These are phyloP conservation scores for Gnaphalium uliginosum DNA, from an alignment of 129 eudicot species.

Conservation along the genomic window DNA sequence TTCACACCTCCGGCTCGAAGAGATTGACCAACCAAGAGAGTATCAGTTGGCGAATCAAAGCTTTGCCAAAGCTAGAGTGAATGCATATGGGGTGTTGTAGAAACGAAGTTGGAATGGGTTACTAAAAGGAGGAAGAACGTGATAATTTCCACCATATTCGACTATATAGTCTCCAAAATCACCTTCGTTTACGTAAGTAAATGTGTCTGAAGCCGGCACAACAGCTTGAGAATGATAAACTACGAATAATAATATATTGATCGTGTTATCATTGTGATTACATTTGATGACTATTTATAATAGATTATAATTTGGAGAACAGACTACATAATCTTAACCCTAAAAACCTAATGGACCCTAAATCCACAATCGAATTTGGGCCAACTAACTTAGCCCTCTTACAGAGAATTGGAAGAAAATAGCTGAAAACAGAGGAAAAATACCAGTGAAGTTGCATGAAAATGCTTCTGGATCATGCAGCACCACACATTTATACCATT, in stretches of 20 bases:
- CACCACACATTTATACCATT: no score
- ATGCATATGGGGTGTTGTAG: conserved; percentile 54
- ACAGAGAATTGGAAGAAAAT: conserved; percentile 1
- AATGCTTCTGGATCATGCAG: no score
- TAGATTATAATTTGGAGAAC: no score
- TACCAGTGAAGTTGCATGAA: no score
- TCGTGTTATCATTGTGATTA: no score
- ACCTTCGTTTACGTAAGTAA: conserved; percentile 34
- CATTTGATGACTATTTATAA: no score
- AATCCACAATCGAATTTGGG: no score
- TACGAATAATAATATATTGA: no score
- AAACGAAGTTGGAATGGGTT: conserved; percentile 52
- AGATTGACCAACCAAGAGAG: conserved; percentile 56
- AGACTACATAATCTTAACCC: no score
- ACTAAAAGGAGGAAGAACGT: conserved; percentile 14
- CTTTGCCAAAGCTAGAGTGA: conserved; percentile 65
- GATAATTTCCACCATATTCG: conserved; percentile 41
- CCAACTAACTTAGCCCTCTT: no score
- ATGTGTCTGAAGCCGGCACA: conserved; percentile 25
- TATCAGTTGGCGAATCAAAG: conserved; percentile 57
- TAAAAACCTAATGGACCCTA: no score
- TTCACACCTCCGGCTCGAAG: conserved; percentile 32
- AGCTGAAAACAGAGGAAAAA: not conserved
- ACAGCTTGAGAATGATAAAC: no score
- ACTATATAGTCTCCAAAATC: conserved; percentile 32